Evolutionary conservation across 306 rosid genomes (phyloP).

Genomic region (Rosa multiflora): DNA sequence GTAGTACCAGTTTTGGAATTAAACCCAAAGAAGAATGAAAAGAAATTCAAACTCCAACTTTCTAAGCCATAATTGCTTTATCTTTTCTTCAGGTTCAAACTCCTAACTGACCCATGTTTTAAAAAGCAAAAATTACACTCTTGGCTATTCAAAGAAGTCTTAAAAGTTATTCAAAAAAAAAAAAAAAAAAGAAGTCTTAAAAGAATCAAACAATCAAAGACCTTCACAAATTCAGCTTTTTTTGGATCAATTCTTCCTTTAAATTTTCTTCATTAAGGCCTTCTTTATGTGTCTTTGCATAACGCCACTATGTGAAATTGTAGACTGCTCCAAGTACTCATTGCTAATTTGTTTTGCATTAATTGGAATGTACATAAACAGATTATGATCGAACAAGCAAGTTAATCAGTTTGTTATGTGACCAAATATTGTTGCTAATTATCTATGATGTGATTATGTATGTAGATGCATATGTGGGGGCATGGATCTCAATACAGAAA

Average conservation of each 20-base stretch:
- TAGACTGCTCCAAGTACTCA: not conserved
- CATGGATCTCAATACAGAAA: conserved; percentile 95
- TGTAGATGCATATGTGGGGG: conserved; percentile 98
- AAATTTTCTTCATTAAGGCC: not conserved
- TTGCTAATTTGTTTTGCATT: not conserved
- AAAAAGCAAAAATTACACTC: conserved; percentile 13
- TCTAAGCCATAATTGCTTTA: conserved; percentile 2
- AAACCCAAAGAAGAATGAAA: not conserved
- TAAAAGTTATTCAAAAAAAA: not conserved
- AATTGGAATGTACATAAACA: not conserved
- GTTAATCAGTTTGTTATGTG: not conserved
- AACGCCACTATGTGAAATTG: not conserved
- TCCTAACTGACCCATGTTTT: conserved; percentile 1
- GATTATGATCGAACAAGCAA: not conserved
- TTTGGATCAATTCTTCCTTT: not conserved
- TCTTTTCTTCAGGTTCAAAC: conserved; percentile 16
- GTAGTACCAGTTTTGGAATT: not conserved
- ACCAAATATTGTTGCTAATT: not conserved
- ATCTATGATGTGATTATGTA: not conserved
- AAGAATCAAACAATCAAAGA: conserved; percentile 15
- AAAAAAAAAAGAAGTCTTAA: not conserved
- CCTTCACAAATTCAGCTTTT: not conserved
- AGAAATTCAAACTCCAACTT: conserved; percentile 12
- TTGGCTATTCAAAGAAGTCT: not conserved
- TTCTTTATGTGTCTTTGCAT: not conserved